These are phyloP conservation scores for Russula sp. DNA, from an alignment of 768 basidiomycete genomes.

Conservation along the genomic window DNA sequence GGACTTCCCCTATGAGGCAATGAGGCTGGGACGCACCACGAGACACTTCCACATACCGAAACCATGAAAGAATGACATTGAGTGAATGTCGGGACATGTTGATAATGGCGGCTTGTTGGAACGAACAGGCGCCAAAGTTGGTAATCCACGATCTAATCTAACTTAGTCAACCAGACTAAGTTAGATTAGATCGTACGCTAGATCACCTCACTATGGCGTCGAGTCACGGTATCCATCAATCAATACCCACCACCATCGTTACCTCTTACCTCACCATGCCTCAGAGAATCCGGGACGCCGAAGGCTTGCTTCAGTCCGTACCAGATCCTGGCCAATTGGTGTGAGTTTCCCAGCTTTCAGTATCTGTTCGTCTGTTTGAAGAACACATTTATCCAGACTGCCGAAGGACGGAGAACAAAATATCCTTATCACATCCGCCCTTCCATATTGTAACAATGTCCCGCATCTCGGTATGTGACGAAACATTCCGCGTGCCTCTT, in stretches of 20 bases:
- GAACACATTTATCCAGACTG: constrained; percentile 41
- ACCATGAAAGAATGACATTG: constrained; percentile 4
- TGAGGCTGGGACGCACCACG: not conserved
- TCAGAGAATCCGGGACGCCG: constrained; percentile 43
- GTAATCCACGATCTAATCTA: too few species aligned
- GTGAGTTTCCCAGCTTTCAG: constrained; percentile 36
- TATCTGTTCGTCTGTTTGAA: constrained; percentile 8
- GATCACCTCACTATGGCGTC: too few species aligned
- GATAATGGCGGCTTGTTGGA: not conserved
- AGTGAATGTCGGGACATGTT: constrained; percentile 1
- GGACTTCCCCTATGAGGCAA: not conserved
- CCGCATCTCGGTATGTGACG: constrained; percentile 78
- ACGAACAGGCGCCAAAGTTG: constrained; percentile 1
- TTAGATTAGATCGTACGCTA: too few species aligned
- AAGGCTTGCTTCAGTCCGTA: constrained; percentile 45
- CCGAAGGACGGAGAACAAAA: constrained; percentile 88
- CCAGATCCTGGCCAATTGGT: constrained; percentile 45
- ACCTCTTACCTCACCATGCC: constrained; percentile 31
- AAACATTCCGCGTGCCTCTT: constrained; percentile 12
- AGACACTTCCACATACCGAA: constrained; percentile 7
- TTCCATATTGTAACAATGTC: constrained; percentile 97
- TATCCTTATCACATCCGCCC: constrained; percentile 87
- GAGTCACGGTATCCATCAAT: too few species aligned
- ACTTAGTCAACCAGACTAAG: too few species aligned
- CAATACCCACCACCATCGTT: not conserved